Evolutionary conservation across 208 protist species (phyloP).

Genomic region (Trichomonas tenax): DNA sequence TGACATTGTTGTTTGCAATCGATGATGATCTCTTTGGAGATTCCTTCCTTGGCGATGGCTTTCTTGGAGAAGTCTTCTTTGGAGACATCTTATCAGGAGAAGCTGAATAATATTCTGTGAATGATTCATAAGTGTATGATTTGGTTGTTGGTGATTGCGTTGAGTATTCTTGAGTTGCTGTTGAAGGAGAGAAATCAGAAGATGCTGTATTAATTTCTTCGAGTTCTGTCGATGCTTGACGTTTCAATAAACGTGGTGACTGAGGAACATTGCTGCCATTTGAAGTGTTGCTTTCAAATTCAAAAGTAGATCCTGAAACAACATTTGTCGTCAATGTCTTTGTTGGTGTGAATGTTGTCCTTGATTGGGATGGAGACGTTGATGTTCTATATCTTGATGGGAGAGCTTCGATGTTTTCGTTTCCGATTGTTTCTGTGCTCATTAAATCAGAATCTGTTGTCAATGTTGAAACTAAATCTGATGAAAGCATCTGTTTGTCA

Average conservation of each 20-base stretch:
- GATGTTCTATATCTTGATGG: not conserved
- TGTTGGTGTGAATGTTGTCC: not conserved
- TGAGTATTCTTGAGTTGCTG: too few species aligned
- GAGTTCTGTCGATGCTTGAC: not conserved
- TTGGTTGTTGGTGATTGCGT: not conserved
- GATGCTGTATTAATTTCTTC: not conserved
- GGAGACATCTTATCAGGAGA: not conserved
- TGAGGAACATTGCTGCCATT: not conserved
- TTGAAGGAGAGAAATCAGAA: not conserved
- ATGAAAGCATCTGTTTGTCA: not conserved
- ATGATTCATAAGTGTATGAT: not conserved
- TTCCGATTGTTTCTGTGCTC: not conserved
- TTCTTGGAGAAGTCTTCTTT: not conserved
- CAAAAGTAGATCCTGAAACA: not conserved
- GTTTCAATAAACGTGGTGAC: not conserved
- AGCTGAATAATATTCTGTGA: not conserved
- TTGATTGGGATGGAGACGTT: not conserved
- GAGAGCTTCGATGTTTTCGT: not conserved
- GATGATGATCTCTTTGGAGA: not conserved
- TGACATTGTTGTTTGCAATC: not conserved
- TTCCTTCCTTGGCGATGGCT: not conserved
- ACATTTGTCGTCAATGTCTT: not conserved
- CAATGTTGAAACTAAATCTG: not conserved
- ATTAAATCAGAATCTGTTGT: not conserved
- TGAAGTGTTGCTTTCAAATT: not conserved